Evolutionary conservation across 768 basidiomycete genomes (phyloP).

Genomic region (Glaciozyma martinii): DNA sequence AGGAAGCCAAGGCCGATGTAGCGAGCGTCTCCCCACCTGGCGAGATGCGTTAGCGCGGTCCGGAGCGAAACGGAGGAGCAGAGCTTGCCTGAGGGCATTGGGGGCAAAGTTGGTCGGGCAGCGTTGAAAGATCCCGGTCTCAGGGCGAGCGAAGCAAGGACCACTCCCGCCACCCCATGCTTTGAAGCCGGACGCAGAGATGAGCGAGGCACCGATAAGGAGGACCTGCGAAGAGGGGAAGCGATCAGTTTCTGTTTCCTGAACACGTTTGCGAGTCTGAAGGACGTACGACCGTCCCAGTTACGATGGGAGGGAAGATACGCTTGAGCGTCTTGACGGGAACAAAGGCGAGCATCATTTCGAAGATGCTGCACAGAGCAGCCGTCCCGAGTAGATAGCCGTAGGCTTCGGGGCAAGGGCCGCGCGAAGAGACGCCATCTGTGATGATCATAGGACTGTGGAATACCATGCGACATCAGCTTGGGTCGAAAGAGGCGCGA

Average conservation of each 20-base stretch:
- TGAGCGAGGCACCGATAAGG: slow-evolving; percentile 67
- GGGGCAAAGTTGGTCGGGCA: slow-evolving; percentile 49
- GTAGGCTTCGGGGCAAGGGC: slow-evolving; percentile 63
- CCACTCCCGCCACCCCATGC: slow-evolving; percentile 83
- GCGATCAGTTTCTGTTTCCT: no score
- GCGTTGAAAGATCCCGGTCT: slow-evolving; percentile 56
- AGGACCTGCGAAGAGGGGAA: slow-evolving; percentile 41
- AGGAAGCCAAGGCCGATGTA: slow-evolving; percentile 83
- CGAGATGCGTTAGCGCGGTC: slow-evolving; percentile 48
- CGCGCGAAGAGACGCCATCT: slow-evolving; percentile 58
- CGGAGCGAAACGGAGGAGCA: slow-evolving; percentile 46
- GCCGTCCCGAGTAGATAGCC: slow-evolving; percentile 60
- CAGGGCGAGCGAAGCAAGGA: slow-evolving; percentile 55
- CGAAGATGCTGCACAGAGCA: background rate
- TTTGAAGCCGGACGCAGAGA: slow-evolving; percentile 62
- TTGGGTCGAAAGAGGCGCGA: slow-evolving; percentile 46
- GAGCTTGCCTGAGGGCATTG: background rate
- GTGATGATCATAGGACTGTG: slow-evolving; percentile 42
- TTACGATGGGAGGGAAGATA: slow-evolving; percentile 72
- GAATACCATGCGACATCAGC: background rate
- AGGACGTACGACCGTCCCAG: slow-evolving; percentile 54
- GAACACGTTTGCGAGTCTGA: no score
- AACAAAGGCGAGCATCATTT: slow-evolving; percentile 32
- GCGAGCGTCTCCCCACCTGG: slow-evolving; percentile 63
- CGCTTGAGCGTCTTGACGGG: slow-evolving; percentile 47